Conservation (phyloP, 169 alveolate genomes). For the Plasmodium vinckei region DNA sequence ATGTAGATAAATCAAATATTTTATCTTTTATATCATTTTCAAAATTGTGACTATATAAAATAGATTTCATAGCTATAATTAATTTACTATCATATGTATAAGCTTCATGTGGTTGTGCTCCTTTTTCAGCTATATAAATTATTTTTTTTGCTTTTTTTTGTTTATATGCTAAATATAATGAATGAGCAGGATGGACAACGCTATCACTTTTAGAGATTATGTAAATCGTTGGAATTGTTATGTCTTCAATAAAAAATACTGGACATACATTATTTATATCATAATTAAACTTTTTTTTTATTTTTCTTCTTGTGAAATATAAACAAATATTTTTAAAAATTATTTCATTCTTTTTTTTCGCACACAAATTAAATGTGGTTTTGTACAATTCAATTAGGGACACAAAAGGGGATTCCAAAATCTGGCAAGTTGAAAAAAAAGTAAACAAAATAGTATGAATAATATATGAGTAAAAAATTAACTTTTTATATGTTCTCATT, state of each 20-base stretch:
- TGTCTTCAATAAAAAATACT: slow-evolving; percentile 57
- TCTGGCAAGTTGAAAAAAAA: slow-evolving; percentile 13
- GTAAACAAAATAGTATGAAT: background rate
- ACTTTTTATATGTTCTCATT: background rate
- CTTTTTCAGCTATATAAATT: slow-evolving; percentile 40
- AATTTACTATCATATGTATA: slow-evolving; percentile 53
- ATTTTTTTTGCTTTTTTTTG: slow-evolving; percentile 41
- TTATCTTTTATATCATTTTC: background rate
- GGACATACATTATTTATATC: slow-evolving; percentile 74
- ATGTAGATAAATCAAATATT: slow-evolving; percentile 18
- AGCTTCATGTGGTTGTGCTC: slow-evolving; percentile 49
- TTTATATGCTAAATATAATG: slow-evolving; percentile 64
- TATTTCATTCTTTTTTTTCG: slow-evolving; percentile 44
- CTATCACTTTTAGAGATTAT: slow-evolving; percentile 52
- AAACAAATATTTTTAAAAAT: slow-evolving; percentile 64
- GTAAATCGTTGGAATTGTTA: slow-evolving; percentile 60
- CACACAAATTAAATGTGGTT: slow-evolving; percentile 44
- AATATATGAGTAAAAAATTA: too few relatives aligned
- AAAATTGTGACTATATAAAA: slow-evolving; percentile 21
- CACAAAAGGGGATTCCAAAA: slow-evolving; percentile 72
- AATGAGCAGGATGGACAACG: slow-evolving; percentile 63
- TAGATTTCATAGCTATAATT: slow-evolving; percentile 40
- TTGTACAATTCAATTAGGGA: slow-evolving; percentile 50
- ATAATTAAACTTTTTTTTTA: slow-evolving; percentile 49
- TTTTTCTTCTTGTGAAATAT: slow-evolving; percentile 40